phyloP scores from a whole-genome alignment of 805 yeast genomes.

The Lipomyces chichibuensis region DNA sequence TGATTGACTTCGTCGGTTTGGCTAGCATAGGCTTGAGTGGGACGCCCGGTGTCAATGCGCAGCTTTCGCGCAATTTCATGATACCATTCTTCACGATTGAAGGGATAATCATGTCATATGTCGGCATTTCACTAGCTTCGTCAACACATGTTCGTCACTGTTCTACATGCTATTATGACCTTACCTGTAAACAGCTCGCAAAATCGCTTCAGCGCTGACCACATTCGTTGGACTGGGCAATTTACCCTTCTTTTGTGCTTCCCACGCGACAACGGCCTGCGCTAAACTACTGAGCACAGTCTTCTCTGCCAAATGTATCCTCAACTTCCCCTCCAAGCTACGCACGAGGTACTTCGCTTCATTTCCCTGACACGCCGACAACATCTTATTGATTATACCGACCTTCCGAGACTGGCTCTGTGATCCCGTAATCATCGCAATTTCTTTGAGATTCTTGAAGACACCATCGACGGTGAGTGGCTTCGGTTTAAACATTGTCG shows the following conservation, averaged over 20 bases:
- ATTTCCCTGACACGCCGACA: slow-evolving; percentile 79
- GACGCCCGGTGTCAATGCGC: slow-evolving; percentile 84
- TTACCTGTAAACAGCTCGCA: slow-evolving; percentile 67
- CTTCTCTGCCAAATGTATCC: slow-evolving; percentile 94
- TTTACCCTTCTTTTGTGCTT: slow-evolving; percentile 46
- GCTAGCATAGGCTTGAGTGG: slow-evolving; percentile 98
- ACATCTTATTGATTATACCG: slow-evolving; percentile 74
- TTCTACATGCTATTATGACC: background rate
- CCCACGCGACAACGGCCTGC: slow-evolving; percentile 74
- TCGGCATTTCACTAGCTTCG: slow-evolving; percentile 76
- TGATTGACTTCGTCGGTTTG: slow-evolving; percentile 90
- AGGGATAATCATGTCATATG: slow-evolving; percentile 76
- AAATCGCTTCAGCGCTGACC: slow-evolving; percentile 70
- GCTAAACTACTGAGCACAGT: slow-evolving; percentile 83
- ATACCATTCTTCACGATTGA: slow-evolving; percentile 72
- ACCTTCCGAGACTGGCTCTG: slow-evolving; percentile 82
- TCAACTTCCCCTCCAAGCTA: slow-evolving; percentile 86
- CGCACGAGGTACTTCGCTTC: slow-evolving; percentile 92
- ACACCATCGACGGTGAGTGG: slow-evolving; percentile 75
- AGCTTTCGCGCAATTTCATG: slow-evolving; percentile 61
- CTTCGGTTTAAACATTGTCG: slow-evolving; percentile 90
- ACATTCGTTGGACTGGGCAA: slow-evolving; percentile 51
- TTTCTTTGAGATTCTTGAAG: slow-evolving; percentile 70
- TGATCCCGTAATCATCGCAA: slow-evolving; percentile 77
- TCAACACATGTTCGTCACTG: background rate